Evolutionary conservation across 345 rosid genomes (phyloP).

Genomic region (Carallia brachiata): DNA sequence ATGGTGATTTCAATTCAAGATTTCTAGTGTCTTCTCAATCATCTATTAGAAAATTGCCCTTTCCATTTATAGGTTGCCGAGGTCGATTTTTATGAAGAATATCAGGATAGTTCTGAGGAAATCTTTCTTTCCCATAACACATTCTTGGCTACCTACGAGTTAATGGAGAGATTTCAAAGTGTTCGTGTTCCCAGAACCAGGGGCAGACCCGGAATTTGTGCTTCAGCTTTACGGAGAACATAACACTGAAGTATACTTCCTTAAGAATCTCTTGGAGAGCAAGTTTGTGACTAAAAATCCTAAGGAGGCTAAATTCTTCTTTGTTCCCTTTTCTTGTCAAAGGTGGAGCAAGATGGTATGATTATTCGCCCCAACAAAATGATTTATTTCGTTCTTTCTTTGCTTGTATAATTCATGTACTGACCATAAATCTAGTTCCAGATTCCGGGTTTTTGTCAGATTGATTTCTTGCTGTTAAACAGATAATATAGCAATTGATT

Average conservation of each 20-base stretch:
- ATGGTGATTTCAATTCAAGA: too few species aligned
- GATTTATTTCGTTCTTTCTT: not conserved
- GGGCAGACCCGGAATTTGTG: not conserved
- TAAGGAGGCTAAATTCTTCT: conserved; percentile 18
- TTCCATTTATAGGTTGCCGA: too few species aligned
- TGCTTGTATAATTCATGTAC: too few species aligned
- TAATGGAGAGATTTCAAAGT: conserved; percentile 64
- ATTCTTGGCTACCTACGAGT: conserved; percentile 13
- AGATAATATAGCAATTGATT: too few species aligned
- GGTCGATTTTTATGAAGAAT: too few species aligned
- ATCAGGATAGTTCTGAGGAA: not conserved
- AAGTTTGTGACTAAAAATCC: conserved; percentile 14
- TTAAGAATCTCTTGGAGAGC: conserved; percentile 18
- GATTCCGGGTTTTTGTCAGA: too few species aligned
- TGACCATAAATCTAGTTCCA: too few species aligned
- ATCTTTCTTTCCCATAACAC: conserved; percentile 6
- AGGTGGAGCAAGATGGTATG: not conserved
- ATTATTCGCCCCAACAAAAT: not conserved
- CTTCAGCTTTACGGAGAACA: conserved; percentile 8
- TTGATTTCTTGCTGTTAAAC: too few species aligned
- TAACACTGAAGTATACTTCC: conserved; percentile 22
- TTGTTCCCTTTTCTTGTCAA: conserved; percentile 17
- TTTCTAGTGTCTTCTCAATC: too few species aligned
- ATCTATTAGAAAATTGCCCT: too few species aligned
- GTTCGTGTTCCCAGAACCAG: conserved; percentile 22